phyloP scores from a whole-genome alignment of 108 stramenopile genomes.

The Nitzschia palea region DNA sequence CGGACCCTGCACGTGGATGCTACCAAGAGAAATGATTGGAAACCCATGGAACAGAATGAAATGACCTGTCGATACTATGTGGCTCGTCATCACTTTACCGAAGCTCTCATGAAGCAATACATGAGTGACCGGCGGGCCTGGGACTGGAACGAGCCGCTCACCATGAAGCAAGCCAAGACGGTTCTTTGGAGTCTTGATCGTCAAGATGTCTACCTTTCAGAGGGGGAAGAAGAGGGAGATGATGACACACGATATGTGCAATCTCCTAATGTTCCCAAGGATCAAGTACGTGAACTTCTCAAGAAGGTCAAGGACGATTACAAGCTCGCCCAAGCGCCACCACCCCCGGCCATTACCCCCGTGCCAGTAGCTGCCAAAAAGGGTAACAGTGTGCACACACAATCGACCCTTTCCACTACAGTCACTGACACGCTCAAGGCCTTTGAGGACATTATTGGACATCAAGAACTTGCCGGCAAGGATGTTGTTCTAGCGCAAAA shows the following conservation, averaged over 20 bases:
- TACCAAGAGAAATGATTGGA: constrained; percentile 43
- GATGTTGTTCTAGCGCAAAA: constrained; percentile 17
- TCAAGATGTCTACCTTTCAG: constrained; percentile 20
- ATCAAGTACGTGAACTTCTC: constrained; percentile 40
- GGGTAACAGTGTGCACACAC: constrained; percentile 12
- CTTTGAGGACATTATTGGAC: constrained; percentile 12
- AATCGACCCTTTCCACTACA: constrained; percentile 18
- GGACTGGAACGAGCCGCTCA: constrained; percentile 42
- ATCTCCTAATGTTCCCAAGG: constrained; percentile 47
- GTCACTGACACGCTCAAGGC: constrained; percentile 23
- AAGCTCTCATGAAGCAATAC: constrained; percentile 34
- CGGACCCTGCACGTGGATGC: constrained; percentile 37
- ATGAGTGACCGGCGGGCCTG: constrained; percentile 31
- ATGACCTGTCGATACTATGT: constrained; percentile 39
- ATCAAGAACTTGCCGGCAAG: not conserved
- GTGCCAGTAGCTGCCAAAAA: constrained; percentile 8
- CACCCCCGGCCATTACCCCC: not conserved
- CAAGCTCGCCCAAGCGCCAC: constrained; percentile 7
- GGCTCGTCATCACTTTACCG: constrained; percentile 51
- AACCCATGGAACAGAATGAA: not conserved
- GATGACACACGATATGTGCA: constrained; percentile 39
- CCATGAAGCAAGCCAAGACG: constrained; percentile 37
- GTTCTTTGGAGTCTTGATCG: constrained; percentile 32
- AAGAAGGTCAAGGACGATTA: constrained; percentile 30
- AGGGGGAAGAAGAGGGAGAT: constrained; percentile 19